These are phyloP conservation scores for Trypanosoma mega DNA, from an alignment of 208 protist genomes.

Conservation along the genomic window DNA sequence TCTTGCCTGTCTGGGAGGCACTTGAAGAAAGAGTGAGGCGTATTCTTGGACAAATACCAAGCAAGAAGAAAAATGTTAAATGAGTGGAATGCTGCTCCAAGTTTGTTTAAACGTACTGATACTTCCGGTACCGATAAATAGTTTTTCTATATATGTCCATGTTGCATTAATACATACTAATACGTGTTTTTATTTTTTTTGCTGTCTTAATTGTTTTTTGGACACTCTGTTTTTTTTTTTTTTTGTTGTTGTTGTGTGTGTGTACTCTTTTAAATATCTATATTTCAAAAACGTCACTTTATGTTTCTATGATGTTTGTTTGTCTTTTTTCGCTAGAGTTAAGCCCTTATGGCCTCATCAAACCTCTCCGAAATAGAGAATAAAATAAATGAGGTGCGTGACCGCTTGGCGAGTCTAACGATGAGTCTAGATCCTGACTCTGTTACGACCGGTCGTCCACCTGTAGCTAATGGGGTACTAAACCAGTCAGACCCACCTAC, in stretches of 20 bases:
- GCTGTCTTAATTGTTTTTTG: slow-evolving; percentile 9
- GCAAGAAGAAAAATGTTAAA: background rate
- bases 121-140: too few relatives aligned
- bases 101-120: too few relatives aligned
- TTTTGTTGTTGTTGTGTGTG: slow-evolving; percentile 1
- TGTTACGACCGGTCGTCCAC: background rate
- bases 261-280: too few relatives aligned
- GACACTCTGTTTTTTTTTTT: slow-evolving; percentile 17
- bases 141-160: slow-evolving; percentile 1
- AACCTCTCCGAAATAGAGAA: slow-evolving; percentile 22
- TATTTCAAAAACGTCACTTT: too few relatives aligned
- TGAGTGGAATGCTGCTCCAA: background rate
- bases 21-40: slow-evolving; percentile 31
- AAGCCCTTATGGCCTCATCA: slow-evolving; percentile 18
- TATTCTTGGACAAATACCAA: slow-evolving; percentile 2
- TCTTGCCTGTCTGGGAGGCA: slow-evolving; percentile 71
- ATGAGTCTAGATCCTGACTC: slow-evolving; percentile 12
- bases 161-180: background rate
- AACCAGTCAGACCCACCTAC: background rate
- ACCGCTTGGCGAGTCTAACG: slow-evolving; percentile 23
- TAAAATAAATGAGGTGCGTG: slow-evolving; percentile 31
- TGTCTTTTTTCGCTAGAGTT: background rate
- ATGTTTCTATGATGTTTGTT: background rate
- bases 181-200: slow-evolving; percentile 20
- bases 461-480: background rate